phyloP scores from a whole-genome alignment of 2,329 filamentous ascomycete species.

The Colletotrichum sp. region DNA sequence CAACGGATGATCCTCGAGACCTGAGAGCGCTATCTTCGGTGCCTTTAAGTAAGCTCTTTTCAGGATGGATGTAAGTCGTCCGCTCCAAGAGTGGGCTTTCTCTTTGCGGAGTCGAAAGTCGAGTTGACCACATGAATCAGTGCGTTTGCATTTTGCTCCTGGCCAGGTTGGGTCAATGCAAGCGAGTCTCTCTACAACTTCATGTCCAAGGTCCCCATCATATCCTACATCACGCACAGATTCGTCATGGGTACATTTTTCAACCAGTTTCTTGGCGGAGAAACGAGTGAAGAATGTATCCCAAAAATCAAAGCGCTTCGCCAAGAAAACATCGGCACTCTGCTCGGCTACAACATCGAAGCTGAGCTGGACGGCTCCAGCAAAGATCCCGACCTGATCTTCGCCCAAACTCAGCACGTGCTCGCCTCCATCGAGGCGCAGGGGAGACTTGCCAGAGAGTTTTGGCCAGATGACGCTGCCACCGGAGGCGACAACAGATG shows the following conservation, averaged over 20 bases:
- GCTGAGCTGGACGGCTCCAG: conserved; percentile 13
- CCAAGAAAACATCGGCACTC: not conserved
- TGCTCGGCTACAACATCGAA: conserved; percentile 27
- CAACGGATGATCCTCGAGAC: not conserved
- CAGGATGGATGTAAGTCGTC: not conserved
- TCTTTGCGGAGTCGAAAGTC: not conserved
- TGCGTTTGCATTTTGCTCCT: not conserved
- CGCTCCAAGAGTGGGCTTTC: accelerated
- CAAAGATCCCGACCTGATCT: conserved; percentile 25
- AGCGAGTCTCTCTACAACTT: not conserved
- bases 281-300: conserved; percentile 13
- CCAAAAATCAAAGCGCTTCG: conserved; percentile 24
- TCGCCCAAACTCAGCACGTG: not conserved
- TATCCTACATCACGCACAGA: not conserved
- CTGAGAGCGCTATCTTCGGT: not conserved
- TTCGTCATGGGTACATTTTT: not conserved
- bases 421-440: not conserved
- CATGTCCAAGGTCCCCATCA: not conserved
- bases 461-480: not conserved
- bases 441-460: conserved; percentile 3
- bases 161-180: not conserved
- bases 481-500: conserved; percentile 21
- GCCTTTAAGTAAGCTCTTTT: not conserved
- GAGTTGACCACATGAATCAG: not conserved
- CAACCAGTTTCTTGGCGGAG: conserved; percentile 23